These are phyloP conservation scores for Isabelozyma heimii DNA, from an alignment of 805 yeast species.

Conservation along the genomic window DNA sequence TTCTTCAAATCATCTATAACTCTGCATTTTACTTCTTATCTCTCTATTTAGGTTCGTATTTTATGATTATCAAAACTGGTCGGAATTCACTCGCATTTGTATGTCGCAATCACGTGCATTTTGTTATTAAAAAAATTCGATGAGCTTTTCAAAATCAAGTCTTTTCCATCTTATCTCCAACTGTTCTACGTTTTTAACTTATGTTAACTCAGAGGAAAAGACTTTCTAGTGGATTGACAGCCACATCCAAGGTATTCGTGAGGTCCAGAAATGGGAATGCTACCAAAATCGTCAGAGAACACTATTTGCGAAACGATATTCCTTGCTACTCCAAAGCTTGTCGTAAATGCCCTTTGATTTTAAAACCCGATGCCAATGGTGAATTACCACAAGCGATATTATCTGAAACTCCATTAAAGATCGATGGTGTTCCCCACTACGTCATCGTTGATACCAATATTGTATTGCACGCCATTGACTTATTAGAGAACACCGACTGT, in stretches of 20 bases:
- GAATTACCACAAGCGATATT: slow-evolving; percentile 65
- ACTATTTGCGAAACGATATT: slow-evolving; percentile 86
- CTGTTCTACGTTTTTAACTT: background rate
- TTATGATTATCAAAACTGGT: too few species aligned
- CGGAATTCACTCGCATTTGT: too few species aligned
- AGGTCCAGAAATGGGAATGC: slow-evolving; percentile 89
- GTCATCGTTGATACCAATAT: slow-evolving; percentile 85
- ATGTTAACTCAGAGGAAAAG: slow-evolving; percentile 30
- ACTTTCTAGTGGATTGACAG: slow-evolving; percentile 47
- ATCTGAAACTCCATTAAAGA: slow-evolving; percentile 54
- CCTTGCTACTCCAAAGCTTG: slow-evolving; percentile 85
- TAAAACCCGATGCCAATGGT: slow-evolving; percentile 66
- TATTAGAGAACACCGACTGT: slow-evolving; percentile 72
- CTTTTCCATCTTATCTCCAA: background rate
- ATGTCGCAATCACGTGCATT: too few species aligned
- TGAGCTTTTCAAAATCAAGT: background rate
- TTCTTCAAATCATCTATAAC: background rate
- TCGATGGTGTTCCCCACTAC: slow-evolving; percentile 66
- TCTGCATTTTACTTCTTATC: background rate
- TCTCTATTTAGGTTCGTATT: background rate
- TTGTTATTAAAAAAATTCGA: background rate
- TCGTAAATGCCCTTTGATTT: slow-evolving; percentile 50
- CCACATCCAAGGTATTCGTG: slow-evolving; percentile 87
- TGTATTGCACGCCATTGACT: slow-evolving; percentile 82
- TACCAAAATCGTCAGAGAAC: slow-evolving; percentile 88